These are phyloP conservation scores for Ophiocordyceps camponoti-saundersi DNA, from an alignment of 2,329 filamentous ascomycete species.

Conservation along the genomic window DNA sequence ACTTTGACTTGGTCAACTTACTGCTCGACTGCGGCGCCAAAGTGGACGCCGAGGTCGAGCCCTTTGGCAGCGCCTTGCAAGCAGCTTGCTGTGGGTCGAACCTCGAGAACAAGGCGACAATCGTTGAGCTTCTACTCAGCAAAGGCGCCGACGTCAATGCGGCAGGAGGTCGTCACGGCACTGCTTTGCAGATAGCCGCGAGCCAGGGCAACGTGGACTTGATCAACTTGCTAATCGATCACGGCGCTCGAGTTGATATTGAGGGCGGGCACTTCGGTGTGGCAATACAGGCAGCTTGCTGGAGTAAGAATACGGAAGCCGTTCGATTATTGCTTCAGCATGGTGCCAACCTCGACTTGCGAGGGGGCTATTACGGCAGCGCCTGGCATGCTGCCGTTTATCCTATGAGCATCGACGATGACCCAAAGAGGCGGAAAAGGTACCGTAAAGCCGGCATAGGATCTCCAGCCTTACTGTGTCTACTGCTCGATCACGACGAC, in stretches of 20 bases:
- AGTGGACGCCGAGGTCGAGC: not conserved
- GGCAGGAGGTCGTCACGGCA: not conserved
- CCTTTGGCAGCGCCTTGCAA: not conserved
- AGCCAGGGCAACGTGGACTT: not conserved
- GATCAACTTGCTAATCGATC: not conserved
- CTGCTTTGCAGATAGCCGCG: not conserved
- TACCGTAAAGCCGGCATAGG: too few species aligned
- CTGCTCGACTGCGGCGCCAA: not conserved
- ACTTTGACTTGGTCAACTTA: not conserved
- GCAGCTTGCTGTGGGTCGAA: not conserved
- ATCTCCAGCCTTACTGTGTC: too few species aligned
- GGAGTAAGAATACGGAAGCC: too few species aligned
- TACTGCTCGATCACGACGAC: not conserved
- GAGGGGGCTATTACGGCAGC: not conserved
- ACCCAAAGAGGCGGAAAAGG: too few species aligned
- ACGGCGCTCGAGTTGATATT: not conserved
- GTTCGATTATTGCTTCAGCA: not conserved
- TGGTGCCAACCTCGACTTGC: not conserved
- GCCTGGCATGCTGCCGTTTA: not conserved
- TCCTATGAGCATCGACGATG: too few species aligned
- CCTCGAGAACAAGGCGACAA: not conserved
- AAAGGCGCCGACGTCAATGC: not conserved
- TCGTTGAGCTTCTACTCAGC: not conserved
- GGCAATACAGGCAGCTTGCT: not conserved
- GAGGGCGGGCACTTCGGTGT: not conserved